Base-by-base conservation (phyloP, 768 basidiomycete species). In the Lactarius vividus region DNA sequence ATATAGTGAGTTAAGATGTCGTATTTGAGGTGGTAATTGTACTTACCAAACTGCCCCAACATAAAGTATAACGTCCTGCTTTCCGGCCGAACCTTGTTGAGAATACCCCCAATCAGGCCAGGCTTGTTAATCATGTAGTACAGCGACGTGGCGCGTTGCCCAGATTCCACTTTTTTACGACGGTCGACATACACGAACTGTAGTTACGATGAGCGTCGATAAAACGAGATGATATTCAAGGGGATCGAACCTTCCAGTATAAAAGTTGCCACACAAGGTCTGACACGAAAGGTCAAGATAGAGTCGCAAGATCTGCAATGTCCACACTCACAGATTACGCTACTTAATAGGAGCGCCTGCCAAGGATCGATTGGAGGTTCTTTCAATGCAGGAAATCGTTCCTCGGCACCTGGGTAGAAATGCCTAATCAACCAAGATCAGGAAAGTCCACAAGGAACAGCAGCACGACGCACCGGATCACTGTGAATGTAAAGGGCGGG, bases 201-300 rank as follows among this genome's bases (percentile, higher is more conserved):
- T 28, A 54, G 62, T 40, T 26, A 56, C 28, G 57, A 53, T 64
- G 57, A 9, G 53, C 35, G 40, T 15, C 58, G 40, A 39, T 28
- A 58, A 35, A 23, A 10, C 6, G n/a, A 2, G 18, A 54, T 23
- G 59, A 59, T 44, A 28, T 67, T n/a, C 9, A 54, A 37, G 49
- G 37, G 15, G 57, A 9, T 42, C 74, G 64, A 68, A 87, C 89
- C 82, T 97, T 96, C 90, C 93, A 98, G 73, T 98, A 98, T 33
- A 94, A 76, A 35, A 88, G 73, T 79, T 98, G 96, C 96, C 96
- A 98, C 39, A 92, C 82, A 40, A 92, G 78, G 75, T 97, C 96
- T 98, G 69, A 31, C 16, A 70, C 4, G 39, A 66, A 11, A 52
- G 49, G 49, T 68, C 26, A 71, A 65, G 73, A 73, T 61, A 62